Evolutionary conservation across 2,329 filamentous ascomycete genomes (phyloP).

Genomic region (Pestalotiopsis sp.): DNA sequence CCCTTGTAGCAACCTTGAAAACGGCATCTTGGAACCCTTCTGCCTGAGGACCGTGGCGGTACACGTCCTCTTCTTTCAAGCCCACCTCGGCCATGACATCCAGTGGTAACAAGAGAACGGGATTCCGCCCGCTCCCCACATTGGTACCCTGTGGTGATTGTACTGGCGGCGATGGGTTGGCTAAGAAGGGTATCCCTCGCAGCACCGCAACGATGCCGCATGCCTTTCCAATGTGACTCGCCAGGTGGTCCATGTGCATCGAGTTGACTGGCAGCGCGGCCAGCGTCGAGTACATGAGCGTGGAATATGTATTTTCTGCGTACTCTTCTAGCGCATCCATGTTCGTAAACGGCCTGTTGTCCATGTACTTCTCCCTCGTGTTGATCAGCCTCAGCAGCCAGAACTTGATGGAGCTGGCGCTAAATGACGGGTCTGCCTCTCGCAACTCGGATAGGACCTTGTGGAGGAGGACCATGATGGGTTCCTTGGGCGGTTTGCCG

Average conservation of each 20-base stretch:
- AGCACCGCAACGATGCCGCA: constrained; percentile 84
- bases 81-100: constrained; percentile 85
- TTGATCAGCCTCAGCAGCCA: constrained; percentile 79
- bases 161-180: constrained; percentile 66
- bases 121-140: constrained; percentile 41
- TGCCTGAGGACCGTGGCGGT: constrained; percentile 77
- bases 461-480: constrained; percentile 82
- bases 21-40: constrained; percentile 84
- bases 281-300: constrained; percentile 84
- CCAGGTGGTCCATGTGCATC: constrained; percentile 86
- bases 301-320: constrained; percentile 93
- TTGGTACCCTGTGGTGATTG: constrained; percentile 42
- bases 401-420: constrained; percentile 61
- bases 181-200: constrained; percentile 86
- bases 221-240: constrained; percentile 93
- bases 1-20: constrained; percentile 88
- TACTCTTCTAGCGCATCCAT: constrained; percentile 81
- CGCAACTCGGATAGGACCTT: constrained; percentile 68
- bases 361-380: constrained; percentile 80
- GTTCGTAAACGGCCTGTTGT: constrained; percentile 78
- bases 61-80: constrained; percentile 86
- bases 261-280: constrained; percentile 79
- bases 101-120: constrained; percentile 75
- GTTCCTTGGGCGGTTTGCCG: constrained; percentile 82
- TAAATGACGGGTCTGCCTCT: constrained; percentile 39